phyloP scores from a whole-genome alignment of 331 rosid species.

The Quercus phellos region DNA sequence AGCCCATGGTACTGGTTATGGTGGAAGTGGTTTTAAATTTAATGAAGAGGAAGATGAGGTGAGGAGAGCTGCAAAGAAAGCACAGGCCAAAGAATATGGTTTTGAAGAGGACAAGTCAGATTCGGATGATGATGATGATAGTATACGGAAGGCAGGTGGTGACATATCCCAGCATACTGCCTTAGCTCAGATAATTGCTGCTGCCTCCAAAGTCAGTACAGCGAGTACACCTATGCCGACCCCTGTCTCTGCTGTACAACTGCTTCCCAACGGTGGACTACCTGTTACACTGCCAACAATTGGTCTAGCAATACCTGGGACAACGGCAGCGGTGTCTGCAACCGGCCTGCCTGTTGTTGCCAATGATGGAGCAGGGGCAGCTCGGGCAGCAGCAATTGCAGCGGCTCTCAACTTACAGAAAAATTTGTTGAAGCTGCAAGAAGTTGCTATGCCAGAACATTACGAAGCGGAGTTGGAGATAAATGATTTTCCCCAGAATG shows the following conservation, averaged over 20 bases:
- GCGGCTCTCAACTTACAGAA: constrained; percentile 93
- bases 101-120: constrained; percentile 96
- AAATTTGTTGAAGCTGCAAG: constrained; percentile 78
- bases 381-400: constrained; percentile 71
- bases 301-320: constrained; percentile 44
- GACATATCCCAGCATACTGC: constrained; percentile 82
- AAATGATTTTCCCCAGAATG: constrained; percentile 96
- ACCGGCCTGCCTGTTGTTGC: constrained; percentile 44
- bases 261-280: constrained; percentile 56
- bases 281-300: constrained; percentile 59
- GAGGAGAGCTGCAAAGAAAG: constrained; percentile 94
- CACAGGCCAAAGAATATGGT: constrained; percentile 93
- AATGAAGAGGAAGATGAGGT: constrained; percentile 96
- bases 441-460: constrained; percentile 86
- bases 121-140: constrained; percentile 92
- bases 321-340: constrained; percentile 48
- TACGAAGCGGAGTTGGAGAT: constrained; percentile 92
- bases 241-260: constrained; percentile 52
- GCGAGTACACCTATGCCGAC: constrained; percentile 38
- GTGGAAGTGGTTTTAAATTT: constrained; percentile 96
- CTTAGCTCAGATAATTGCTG: constrained; percentile 65
- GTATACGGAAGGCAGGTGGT: constrained; percentile 83
- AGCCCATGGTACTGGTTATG: constrained; percentile 94
- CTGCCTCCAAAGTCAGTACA: constrained; percentile 60
- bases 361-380: constrained; percentile 74